Percentiles rank a stretch among this genome's conserved stretches.
Evolutionary conservation across 2,329 filamentous ascomycete species (phyloP).

Genomic region (Phoma sp.): DNA sequence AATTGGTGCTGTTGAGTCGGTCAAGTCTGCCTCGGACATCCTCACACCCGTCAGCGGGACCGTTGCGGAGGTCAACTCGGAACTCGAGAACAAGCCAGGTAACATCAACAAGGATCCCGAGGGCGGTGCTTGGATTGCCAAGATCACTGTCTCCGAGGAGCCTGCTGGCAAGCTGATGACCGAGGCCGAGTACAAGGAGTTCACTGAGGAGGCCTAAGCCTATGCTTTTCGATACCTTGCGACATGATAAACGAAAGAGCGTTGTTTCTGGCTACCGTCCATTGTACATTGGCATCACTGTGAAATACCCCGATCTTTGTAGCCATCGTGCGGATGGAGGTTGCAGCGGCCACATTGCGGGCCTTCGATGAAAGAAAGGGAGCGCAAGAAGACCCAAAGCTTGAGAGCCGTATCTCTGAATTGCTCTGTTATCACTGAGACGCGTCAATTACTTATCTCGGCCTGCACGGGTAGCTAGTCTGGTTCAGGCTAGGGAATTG

Average conservation of each 20-base stretch:
- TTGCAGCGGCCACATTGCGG: no score
- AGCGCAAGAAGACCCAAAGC: no score
- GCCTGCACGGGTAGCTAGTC: no score
- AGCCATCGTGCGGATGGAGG: no score
- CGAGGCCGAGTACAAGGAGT: constrained; percentile 75
- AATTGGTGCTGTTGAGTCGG: constrained; percentile 94
- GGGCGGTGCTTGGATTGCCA: constrained; percentile 90
- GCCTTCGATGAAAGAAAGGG: no score
- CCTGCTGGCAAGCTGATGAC: constrained; percentile 68
- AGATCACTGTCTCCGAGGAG: constrained; percentile 80
- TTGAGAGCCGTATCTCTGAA: no score
- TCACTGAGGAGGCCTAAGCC: constrained; percentile 61
- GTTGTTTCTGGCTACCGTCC: neutral
- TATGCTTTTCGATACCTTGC: neutral
- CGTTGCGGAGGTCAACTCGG: constrained; percentile 74
- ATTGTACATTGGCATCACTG: no score
- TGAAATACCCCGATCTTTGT: no score
- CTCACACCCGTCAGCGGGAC: constrained; percentile 83
- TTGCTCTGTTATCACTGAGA: no score
- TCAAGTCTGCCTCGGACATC: constrained; percentile 98
- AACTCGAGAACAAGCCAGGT: constrained; percentile 82
- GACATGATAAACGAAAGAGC: neutral
- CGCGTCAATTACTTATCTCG: no score
- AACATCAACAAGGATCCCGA: constrained; percentile 91
- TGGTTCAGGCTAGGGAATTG: no score